These are phyloP conservation scores for Diaporthe batatas DNA, from an alignment of 2,329 filamentous ascomycete species.

Conservation along the genomic window DNA sequence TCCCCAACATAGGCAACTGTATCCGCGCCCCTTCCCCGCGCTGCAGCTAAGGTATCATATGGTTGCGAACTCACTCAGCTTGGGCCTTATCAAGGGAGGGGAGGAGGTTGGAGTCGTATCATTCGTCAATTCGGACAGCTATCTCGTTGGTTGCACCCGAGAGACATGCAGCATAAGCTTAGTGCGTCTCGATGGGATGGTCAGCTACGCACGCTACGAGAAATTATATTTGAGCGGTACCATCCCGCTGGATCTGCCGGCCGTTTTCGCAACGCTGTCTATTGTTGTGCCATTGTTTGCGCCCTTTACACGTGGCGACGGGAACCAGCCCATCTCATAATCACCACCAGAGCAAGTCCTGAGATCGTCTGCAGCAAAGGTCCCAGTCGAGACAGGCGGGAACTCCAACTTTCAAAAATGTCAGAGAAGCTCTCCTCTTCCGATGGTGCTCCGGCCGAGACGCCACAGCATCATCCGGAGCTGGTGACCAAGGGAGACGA, in stretches of 20 bases:
- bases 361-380: neutral
- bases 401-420: constrained; percentile 17
- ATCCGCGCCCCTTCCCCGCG: constrained; percentile 15
- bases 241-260: constrained; percentile 24
- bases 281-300: neutral
- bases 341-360: neutral
- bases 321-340: neutral
- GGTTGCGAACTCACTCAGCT: constrained; percentile 10
- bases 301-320: neutral
- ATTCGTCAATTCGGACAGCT: constrained; percentile 17
- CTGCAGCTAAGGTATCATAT: neutral
- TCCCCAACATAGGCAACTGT: constrained; percentile 17
- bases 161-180: neutral
- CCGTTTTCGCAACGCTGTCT: neutral
- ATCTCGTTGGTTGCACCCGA: constrained; percentile 15
- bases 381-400: neutral
- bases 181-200: neutral
- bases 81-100: neutral
- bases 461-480: constrained; percentile 40
- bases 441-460: constrained; percentile 41
- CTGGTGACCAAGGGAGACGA: constrained; percentile 41
- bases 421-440: constrained; percentile 35
- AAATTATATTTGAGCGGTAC: constrained; percentile 17
- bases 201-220: constrained; percentile 2
- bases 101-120: neutral